Evolutionary conservation across 352 stramenopile genomes (phyloP).

Genomic region (Peronospora farinosa): DNA sequence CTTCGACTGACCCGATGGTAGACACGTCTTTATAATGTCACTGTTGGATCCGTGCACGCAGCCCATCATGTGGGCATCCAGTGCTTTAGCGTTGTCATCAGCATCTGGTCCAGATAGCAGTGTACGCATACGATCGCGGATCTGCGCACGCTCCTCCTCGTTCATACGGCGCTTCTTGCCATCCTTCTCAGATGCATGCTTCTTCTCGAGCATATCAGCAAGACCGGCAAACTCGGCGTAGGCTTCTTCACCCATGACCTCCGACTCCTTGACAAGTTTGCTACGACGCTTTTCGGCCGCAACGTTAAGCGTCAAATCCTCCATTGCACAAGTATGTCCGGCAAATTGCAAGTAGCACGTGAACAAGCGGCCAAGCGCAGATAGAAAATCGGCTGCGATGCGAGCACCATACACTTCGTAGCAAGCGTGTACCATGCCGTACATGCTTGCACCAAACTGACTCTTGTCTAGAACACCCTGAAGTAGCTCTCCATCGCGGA

Average conservation of each 20-base stretch:
- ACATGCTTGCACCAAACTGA: slow-evolving; percentile 96
- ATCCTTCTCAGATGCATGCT: slow-evolving; percentile 42
- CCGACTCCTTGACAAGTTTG: slow-evolving; percentile 84
- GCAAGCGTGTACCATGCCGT: slow-evolving; percentile 96
- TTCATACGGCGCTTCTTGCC: slow-evolving; percentile 83
- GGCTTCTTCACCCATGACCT: slow-evolving; percentile 73
- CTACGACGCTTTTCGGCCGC: slow-evolving; percentile 89
- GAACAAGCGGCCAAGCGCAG: slow-evolving; percentile 88
- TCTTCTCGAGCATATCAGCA: slow-evolving; percentile 55
- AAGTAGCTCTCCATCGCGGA: slow-evolving; percentile 94
- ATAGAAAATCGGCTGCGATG: slow-evolving; percentile 78
- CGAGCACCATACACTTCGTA: slow-evolving; percentile 89
- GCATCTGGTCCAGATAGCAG: slow-evolving; percentile 69
- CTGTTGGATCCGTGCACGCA: slow-evolving; percentile 88
- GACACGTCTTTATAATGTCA: slow-evolving; percentile 98
- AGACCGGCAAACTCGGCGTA: slow-evolving; percentile 83
- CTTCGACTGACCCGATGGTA: slow-evolving; percentile 95
- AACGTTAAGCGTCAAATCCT: slow-evolving; percentile 96
- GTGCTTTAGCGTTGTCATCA: slow-evolving; percentile 64
- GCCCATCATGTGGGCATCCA: slow-evolving; percentile 88
- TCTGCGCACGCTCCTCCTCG: slow-evolving; percentile 58
- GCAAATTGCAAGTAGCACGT: slow-evolving; percentile 97
- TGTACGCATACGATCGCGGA: slow-evolving; percentile 70
- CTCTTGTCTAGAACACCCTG: slow-evolving; percentile 98
- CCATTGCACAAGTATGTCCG: slow-evolving; percentile 97